Conservation (phyloP, 495 filamentous ascomycete genomes). For the Neurospora sp. region DNA sequence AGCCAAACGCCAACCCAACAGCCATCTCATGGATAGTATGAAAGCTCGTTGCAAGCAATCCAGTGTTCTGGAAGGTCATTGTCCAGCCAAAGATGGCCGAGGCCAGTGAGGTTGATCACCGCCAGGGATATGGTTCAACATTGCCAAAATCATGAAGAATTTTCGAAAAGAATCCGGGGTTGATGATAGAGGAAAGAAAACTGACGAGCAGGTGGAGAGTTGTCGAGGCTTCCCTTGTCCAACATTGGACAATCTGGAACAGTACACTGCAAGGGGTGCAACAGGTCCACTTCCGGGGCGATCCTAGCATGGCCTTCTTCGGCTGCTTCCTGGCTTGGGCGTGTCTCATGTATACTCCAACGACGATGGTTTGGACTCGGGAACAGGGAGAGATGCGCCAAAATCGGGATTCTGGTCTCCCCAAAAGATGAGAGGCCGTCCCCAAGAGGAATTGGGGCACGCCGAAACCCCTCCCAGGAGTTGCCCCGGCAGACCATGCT, state of each 20-base stretch:
- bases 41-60: background rate
- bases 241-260: background rate
- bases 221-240: background rate
- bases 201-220: conserved; percentile 1
- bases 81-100: conserved; percentile 24
- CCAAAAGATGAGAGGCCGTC: background rate
- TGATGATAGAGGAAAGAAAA: background rate
- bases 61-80: background rate
- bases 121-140: conserved; percentile 25
- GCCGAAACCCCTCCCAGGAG: background rate
- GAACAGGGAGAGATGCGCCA: background rate
- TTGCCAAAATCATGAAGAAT: background rate
- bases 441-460: background rate
- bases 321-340: background rate
- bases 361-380: background rate
- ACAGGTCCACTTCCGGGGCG: background rate
- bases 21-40: background rate
- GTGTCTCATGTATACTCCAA: background rate
- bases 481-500: background rate
- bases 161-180: conserved; percentile 2
- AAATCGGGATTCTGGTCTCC: background rate
- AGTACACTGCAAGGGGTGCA: background rate
- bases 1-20: background rate
- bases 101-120: conserved; percentile 38
- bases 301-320: background rate